Conservation (phyloP, 257 asterid species). For the Fraxinus cuspidata region DNA sequence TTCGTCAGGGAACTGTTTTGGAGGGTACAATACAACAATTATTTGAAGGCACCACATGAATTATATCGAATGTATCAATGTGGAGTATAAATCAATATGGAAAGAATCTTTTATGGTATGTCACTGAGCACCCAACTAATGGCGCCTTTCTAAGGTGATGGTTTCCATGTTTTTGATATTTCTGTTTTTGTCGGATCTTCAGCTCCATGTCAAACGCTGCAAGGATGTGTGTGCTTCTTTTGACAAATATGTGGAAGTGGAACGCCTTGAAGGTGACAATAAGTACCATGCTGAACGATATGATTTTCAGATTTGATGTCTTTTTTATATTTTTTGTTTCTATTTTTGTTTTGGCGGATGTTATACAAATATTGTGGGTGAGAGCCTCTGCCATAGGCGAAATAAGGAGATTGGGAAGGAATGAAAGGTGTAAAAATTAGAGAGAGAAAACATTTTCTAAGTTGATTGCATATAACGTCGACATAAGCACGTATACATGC, state of each 20-base stretch:
- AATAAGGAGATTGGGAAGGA: conserved; percentile 4
- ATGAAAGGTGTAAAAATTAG: background rate
- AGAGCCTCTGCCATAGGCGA: background rate
- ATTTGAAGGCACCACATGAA: conserved; percentile 89
- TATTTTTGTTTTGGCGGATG: conserved; percentile 9
- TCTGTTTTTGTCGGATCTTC: conserved; percentile 56
- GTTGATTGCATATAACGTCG: conserved; percentile 6
- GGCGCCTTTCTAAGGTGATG: conserved; percentile 16
- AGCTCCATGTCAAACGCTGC: conserved; percentile 84
- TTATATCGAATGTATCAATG: conserved; percentile 77
- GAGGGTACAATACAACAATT: conserved; percentile 84
- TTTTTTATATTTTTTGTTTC: conserved; percentile 21
- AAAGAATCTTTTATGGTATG: conserved; percentile 87
- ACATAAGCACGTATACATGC: conserved; percentile 11
- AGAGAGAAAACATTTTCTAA: background rate
- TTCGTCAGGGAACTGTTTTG: conserved; percentile 72
- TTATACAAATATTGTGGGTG: conserved; percentile 10
- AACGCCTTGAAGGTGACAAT: conserved; percentile 77
- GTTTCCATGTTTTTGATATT: conserved; percentile 22
- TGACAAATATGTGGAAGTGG: conserved; percentile 87
- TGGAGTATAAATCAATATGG: conserved; percentile 81
- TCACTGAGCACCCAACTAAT: conserved; percentile 12
- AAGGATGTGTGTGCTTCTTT: conserved; percentile 77
- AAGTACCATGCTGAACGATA: conserved; percentile 72
- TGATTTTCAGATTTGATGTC: conserved; percentile 64